Evolutionary conservation across 2,329 filamentous ascomycete genomes (phyloP).

Genomic region (Allantophomopsis lycopodina): DNA sequence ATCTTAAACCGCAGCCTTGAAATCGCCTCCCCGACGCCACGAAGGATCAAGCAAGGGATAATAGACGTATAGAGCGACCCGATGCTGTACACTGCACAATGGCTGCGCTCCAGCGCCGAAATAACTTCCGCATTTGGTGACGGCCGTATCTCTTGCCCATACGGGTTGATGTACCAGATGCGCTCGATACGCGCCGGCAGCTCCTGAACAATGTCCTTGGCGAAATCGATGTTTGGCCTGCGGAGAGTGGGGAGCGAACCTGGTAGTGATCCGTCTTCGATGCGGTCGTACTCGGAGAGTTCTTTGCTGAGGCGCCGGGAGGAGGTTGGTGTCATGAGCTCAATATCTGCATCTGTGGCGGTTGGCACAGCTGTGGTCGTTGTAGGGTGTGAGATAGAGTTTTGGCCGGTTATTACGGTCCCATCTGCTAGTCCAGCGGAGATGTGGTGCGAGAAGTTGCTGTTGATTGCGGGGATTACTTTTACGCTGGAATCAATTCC

Average conservation of each 20-base stretch:
- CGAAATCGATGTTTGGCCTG: constrained; percentile 70
- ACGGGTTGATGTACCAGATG: constrained; percentile 97
- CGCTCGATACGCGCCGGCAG: constrained; percentile 65
- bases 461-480: constrained; percentile 84
- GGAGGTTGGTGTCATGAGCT: constrained; percentile 6
- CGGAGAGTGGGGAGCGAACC: constrained; percentile 70
- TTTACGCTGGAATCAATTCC: constrained; percentile 63
- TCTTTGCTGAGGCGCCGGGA: constrained; percentile 18
- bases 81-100: constrained; percentile 76
- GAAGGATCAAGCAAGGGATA: constrained; percentile 67
- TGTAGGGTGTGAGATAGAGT: constrained; percentile 73
- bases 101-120: constrained; percentile 46
- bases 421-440: constrained; percentile 69
- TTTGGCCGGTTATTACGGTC: constrained; percentile 74
- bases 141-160: constrained; percentile 88
- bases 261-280: constrained; percentile 71
- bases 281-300: constrained; percentile 42
- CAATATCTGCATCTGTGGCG: constrained; percentile 11
- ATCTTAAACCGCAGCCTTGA: constrained; percentile 45
- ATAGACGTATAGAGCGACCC: constrained; percentile 89
- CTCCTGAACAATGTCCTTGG: constrained; percentile 62
- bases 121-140: constrained; percentile 72
- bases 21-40: constrained; percentile 58
- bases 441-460: constrained; percentile 92
- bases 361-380: constrained; percentile 8